phyloP scores from a whole-genome alignment of 2,329 filamentous ascomycete species.

The Plenodomus lindquistii region DNA sequence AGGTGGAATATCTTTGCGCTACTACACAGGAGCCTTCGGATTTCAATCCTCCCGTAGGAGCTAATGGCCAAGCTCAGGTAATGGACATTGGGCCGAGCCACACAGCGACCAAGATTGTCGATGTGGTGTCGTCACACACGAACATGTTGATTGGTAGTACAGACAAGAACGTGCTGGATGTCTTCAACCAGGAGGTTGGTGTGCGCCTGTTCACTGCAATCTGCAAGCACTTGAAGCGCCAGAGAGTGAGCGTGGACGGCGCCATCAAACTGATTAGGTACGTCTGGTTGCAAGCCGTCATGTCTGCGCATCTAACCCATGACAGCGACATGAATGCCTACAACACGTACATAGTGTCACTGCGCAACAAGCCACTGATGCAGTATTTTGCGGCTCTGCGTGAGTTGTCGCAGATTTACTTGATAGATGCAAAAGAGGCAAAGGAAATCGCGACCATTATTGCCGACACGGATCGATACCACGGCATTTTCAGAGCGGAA shows the following conservation, averaged over 20 bases:
- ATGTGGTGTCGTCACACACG: constrained; percentile 85
- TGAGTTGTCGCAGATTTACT: constrained; percentile 92
- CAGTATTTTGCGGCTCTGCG: constrained; percentile 90
- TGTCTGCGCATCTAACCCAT: neutral
- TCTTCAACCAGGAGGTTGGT: constrained; percentile 97
- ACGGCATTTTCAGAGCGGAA: constrained; percentile 90
- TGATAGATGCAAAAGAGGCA: constrained; percentile 83
- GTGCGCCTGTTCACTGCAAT: constrained; percentile 87
- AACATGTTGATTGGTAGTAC: constrained; percentile 92
- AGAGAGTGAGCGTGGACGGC: constrained; percentile 86
- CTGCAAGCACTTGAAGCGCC: constrained; percentile 96
- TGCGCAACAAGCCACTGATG: constrained; percentile 81
- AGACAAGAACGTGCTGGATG: constrained; percentile 96
- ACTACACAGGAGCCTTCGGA: constrained; percentile 85
- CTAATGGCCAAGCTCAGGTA: constrained; percentile 39
- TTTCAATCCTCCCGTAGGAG: constrained; percentile 72
- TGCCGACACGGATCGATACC: constrained; percentile 85
- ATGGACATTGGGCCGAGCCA: constrained; percentile 72
- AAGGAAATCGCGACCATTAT: constrained; percentile 96
- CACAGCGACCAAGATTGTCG: constrained; percentile 79
- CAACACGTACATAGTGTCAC: constrained; percentile 77
- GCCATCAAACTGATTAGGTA: constrained; percentile 84
- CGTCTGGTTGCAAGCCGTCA: constrained; percentile 4
- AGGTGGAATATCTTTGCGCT: constrained; percentile 92
- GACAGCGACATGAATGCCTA: constrained; percentile 91